Evolutionary conservation across 371 early-diverging fungal species (phyloP).

Genomic region (Homolaphlyctis polyrhiza): DNA sequence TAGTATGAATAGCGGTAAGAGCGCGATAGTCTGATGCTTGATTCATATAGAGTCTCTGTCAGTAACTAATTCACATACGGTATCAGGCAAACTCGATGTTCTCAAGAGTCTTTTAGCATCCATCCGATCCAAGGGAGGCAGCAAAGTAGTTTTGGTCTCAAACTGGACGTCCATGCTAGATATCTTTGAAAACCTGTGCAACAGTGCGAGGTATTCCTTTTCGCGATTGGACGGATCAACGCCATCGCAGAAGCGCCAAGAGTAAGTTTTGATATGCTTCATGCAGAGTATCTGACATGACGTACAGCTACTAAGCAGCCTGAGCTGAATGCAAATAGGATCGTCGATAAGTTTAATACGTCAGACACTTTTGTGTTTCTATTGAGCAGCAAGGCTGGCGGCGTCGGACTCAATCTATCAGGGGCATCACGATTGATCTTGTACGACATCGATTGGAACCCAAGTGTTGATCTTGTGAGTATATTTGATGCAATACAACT

Average conservation of each 20-base stretch:
- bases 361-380: constrained; percentile 39
- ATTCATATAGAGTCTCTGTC: constrained; percentile 3
- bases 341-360: constrained; percentile 10
- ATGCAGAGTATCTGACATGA: background rate
- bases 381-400: constrained; percentile 59
- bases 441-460: constrained; percentile 54
- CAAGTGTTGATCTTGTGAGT: constrained; percentile 30
- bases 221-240: constrained; percentile 63
- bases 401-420: constrained; percentile 56
- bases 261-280: constrained; percentile 14
- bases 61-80: too few species aligned
- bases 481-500: too few species aligned
- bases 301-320: too few species aligned
- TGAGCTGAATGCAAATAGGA: constrained; percentile 3
- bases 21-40: too few species aligned
- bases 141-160: constrained; percentile 62
- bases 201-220: constrained; percentile 25
- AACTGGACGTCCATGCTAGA: constrained; percentile 68
- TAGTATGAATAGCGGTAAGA: constrained; percentile 2
- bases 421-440: constrained; percentile 56
- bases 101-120: constrained; percentile 21
- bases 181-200: constrained; percentile 45
- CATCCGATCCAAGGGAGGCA: constrained; percentile 1
- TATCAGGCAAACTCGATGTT: constrained; percentile 46
- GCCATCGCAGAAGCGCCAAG: constrained; percentile 48